phyloP scores from a whole-genome alignment of 2,329 filamentous ascomycete genomes.

The Xylariaceae sp. region DNA sequence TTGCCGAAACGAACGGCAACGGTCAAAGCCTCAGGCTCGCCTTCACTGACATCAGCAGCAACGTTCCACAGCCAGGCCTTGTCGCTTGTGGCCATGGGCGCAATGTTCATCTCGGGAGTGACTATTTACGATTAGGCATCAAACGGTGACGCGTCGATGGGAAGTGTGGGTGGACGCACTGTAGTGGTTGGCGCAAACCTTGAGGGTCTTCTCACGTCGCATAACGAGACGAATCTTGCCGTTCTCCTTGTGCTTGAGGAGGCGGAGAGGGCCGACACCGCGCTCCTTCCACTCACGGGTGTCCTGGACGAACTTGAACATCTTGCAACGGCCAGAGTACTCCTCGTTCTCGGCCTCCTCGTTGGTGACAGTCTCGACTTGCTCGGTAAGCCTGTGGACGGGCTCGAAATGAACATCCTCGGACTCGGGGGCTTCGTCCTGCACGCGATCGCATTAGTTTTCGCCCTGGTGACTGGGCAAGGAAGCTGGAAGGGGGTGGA shows the following conservation, averaged over 20 bases:
- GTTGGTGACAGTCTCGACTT: conserved; percentile 95
- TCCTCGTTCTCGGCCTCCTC: conserved; percentile 96
- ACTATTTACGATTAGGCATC: conserved; percentile 49
- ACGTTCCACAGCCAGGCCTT: conserved; percentile 99
- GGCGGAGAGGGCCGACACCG: conserved; percentile 90
- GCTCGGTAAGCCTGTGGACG: conserved; percentile 92
- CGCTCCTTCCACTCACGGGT: conserved; percentile 98
- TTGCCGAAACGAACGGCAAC: conserved; percentile 97
- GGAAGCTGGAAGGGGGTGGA: neutral
- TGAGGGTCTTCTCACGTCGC: conserved; percentile 99
- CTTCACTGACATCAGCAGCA: conserved; percentile 95
- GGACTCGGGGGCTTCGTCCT: conserved; percentile 73
- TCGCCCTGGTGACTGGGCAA: neutral
- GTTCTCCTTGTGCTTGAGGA: conserved; percentile 99
- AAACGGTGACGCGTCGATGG: neutral
- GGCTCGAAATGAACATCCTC: conserved; percentile 97
- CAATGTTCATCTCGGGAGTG: conserved; percentile 97
- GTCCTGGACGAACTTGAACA: conserved; percentile 96
- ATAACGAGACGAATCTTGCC: conserved; percentile 96
- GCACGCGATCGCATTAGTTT: conserved; percentile 10
- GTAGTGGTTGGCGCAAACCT: conserved; percentile 99
- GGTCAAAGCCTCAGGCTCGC: conserved; percentile 92
- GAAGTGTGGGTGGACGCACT: conserved; percentile 54
- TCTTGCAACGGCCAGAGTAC: conserved; percentile 99
- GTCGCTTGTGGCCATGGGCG: conserved; percentile 95